Evolutionary conservation across 148 eudicot genomes (phyloP).

Genomic region (Cornus florida): DNA sequence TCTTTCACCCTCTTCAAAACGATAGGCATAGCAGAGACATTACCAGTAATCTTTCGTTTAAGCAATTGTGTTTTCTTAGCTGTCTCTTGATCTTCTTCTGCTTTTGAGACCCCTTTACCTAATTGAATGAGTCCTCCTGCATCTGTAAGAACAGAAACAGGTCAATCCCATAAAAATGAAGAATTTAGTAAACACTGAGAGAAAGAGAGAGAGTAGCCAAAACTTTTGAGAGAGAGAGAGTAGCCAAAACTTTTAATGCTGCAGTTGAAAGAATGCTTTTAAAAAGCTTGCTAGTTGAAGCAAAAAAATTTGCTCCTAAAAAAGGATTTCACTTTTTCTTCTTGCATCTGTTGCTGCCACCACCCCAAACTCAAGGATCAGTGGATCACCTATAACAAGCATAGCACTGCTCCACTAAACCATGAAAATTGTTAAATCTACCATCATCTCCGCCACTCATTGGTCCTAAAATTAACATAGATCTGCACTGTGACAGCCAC

Average conservation of each 20-base stretch:
- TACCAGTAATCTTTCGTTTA: conserved; percentile 66
- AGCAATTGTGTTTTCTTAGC: conserved; percentile 47
- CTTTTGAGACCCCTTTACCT: conserved; percentile 22
- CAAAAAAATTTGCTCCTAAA: neutral
- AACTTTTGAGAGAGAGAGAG: neutral
- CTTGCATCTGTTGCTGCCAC: neutral
- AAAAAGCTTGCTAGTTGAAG: neutral
- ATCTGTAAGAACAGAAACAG: conserved; percentile 17
- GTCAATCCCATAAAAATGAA: neutral
- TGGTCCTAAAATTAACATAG: no score
- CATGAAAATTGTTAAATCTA: no score
- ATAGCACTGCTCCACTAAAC: neutral
- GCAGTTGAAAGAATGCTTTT: neutral
- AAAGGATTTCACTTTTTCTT: neutral
- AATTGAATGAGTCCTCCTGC: conserved; percentile 25
- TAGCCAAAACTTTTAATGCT: neutral
- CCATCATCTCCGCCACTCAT: neutral
- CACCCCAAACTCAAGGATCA: conserved; percentile 3
- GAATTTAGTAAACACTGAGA: neutral
- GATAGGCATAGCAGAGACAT: conserved; percentile 53
- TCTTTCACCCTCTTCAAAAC: conserved; percentile 73
- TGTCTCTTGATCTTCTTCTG: conserved; percentile 28
- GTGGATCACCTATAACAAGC: neutral
- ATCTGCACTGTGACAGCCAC: no score
- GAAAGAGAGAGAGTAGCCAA: neutral